A percentile compares a stretch with the other conserved stretches of the same genome.
Conservation (phyloP, 345 rosid species). For the Corchorus olitorius region DNA sequence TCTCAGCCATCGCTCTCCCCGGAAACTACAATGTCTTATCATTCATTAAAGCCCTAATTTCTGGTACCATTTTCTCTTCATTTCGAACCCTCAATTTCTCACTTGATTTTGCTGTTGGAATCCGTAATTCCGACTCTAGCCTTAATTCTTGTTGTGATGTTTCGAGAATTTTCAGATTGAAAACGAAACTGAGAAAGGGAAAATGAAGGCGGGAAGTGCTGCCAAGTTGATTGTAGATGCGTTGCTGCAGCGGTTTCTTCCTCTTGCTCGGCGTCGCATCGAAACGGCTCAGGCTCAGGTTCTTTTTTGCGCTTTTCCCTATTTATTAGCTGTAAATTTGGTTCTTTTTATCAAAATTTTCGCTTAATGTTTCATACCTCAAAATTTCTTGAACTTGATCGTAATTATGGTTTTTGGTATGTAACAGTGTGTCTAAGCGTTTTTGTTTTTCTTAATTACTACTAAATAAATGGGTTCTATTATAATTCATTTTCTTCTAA, state of each 20-base stretch:
- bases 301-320: slow-evolving; percentile 14
- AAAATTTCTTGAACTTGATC: not conserved
- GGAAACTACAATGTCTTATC: not conserved
- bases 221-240: slow-evolving; percentile 97
- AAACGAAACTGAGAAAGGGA: not conserved
- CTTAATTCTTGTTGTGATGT: not conserved
- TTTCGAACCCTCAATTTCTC: not conserved
- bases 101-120: not conserved
- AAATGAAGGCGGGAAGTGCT: slow-evolving; percentile 91
- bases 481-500: not conserved
- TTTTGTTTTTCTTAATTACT: not conserved
- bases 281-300: slow-evolving; percentile 99
- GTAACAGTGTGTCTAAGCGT: not conserved
- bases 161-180: slow-evolving; percentile 4
- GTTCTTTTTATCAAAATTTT: not conserved
- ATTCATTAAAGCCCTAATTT: slow-evolving; percentile 5
- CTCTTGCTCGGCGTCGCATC: slow-evolving; percentile 93
- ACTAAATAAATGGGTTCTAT: not conserved
- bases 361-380: not conserved
- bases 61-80: not conserved
- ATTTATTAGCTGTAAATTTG: not conserved
- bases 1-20: not conserved
- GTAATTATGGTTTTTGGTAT: not conserved
- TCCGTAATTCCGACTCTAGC: not conserved
- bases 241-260: slow-evolving; percentile 91